phyloP scores from a whole-genome alignment of 2,329 filamentous ascomycete species.

The Leptographium lundbergii region DNA sequence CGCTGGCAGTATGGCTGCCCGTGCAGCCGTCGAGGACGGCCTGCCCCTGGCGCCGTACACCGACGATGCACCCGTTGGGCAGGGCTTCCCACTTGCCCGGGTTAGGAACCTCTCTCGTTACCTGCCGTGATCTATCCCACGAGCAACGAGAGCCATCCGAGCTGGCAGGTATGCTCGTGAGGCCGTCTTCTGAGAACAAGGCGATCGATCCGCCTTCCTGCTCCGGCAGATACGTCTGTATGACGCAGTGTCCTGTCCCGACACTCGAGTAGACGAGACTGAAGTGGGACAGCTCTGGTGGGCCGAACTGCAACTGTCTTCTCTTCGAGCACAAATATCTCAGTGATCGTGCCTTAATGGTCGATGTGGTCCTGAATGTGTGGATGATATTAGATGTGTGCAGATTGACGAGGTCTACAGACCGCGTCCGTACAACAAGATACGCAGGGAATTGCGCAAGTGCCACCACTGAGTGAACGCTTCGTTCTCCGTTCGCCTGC shows the following conservation, averaged over 20 bases:
- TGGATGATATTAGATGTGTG: conserved; percentile 43
- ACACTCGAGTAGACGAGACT: conserved; percentile 50
- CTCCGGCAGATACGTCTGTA: conserved; percentile 49
- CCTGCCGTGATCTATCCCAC: conserved; percentile 39
- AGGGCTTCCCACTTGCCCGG: conserved; percentile 55
- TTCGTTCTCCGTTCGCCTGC: conserved; percentile 24
- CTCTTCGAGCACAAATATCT: conserved; percentile 44
- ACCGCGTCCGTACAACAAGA: conserved; percentile 42
- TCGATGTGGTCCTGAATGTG: conserved; percentile 41
- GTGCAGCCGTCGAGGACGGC: background rate
- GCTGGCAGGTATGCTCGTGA: conserved; percentile 13
- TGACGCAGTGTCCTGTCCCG: conserved; percentile 47
- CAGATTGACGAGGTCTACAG: conserved; percentile 50
- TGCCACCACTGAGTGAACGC: conserved; percentile 44
- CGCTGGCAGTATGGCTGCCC: conserved; percentile 6
- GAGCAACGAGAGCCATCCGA: conserved; percentile 31
- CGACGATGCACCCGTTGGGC: conserved; percentile 46
- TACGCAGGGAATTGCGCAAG: conserved; percentile 46
- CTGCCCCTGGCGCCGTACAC: conserved; percentile 35
- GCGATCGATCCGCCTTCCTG: conserved; percentile 43
- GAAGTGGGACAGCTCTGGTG: conserved; percentile 46
- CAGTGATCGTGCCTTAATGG: conserved; percentile 46
- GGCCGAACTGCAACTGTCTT: conserved; percentile 39
- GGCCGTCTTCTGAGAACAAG: conserved; percentile 36
- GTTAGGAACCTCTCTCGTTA: conserved; percentile 41